Evolutionary conservation across 1,284 basidiomycete species (phyloP).

Genomic region (Waitea zeae): DNA sequence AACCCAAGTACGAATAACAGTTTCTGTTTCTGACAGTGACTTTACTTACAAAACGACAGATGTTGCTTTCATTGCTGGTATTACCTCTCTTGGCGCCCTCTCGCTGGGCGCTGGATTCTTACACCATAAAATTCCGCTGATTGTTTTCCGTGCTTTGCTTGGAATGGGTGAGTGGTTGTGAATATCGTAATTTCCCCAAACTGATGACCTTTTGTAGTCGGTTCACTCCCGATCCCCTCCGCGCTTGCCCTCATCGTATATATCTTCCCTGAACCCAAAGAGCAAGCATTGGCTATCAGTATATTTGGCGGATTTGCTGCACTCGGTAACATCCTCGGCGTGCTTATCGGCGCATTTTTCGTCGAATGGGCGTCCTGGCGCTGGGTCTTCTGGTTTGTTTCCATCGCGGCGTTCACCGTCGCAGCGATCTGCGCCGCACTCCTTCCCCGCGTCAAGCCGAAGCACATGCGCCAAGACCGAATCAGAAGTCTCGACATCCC

Average conservation of each 20-base stretch:
- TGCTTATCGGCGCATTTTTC: background rate
- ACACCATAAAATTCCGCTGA: constrained; percentile 19
- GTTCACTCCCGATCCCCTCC: constrained; percentile 21
- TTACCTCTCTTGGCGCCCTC: constrained; percentile 20
- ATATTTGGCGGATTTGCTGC: constrained; percentile 25
- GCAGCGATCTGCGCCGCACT: background rate
- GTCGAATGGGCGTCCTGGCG: background rate
- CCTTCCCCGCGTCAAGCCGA: background rate
- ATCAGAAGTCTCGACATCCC: constrained; percentile 12
- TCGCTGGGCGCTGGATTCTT: constrained; percentile 23
- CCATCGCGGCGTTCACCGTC: background rate
- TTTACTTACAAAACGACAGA: constrained; percentile 7
- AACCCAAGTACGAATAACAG: constrained; percentile 14
- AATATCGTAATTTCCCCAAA: background rate
- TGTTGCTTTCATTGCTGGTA: no score
- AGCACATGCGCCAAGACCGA: background rate
- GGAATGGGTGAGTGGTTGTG: constrained; percentile 18
- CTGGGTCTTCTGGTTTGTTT: background rate
- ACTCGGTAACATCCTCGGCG: constrained; percentile 18
- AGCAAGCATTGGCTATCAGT: constrained; percentile 26
- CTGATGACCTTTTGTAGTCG: constrained; percentile 8
- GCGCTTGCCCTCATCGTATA: constrained; percentile 25
- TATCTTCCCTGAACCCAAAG: constrained; percentile 22
- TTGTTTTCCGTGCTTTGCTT: constrained; percentile 23
- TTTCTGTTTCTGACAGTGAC: background rate